Percentiles rank a stretch among this genome's conserved stretches.
Evolutionary conservation across 148 eudicot genomes (phyloP).

Genomic region (Polygonum maritimum): DNA sequence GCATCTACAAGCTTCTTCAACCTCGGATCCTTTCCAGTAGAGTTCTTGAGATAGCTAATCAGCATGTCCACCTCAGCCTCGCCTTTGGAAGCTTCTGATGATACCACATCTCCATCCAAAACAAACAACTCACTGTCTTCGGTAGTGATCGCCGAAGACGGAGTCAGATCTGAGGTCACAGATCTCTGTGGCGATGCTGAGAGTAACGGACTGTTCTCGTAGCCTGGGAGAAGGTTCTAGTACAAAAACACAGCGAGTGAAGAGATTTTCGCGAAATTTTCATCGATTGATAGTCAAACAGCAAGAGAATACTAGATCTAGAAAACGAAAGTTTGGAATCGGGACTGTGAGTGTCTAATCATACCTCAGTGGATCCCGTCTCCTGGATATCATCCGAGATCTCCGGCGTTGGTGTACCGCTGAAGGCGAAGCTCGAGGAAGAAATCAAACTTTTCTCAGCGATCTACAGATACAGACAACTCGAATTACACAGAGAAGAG

Average conservation of each 20-base stretch:
- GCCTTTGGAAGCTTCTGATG: background rate
- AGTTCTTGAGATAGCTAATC: slow-evolving; percentile 35
- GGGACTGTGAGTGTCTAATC: background rate
- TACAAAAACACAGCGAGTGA: background rate
- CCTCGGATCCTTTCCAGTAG: slow-evolving; percentile 23
- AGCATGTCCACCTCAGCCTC: slow-evolving; percentile 22
- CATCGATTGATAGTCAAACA: background rate
- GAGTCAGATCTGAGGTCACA: slow-evolving; percentile 24
- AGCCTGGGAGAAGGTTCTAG: background rate
- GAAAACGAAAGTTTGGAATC: background rate
- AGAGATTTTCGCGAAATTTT: background rate
- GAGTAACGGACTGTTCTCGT: background rate
- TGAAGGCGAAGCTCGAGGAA: slow-evolving; percentile 17
- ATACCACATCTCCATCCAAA: background rate
- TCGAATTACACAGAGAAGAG: slow-evolving; percentile 4
- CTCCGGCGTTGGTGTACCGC: slow-evolving; percentile 20
- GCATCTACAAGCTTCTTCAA: slow-evolving; percentile 42
- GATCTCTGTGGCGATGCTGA: slow-evolving; percentile 12
- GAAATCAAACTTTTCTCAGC: slow-evolving; percentile 35
- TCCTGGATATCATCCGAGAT: slow-evolving; percentile 15
- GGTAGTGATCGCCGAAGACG: slow-evolving; percentile 17
- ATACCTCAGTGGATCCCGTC: slow-evolving; percentile 29
- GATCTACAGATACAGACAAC: slow-evolving; percentile 12
- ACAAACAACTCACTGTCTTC: slow-evolving; percentile 7
- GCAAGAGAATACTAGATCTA: background rate